Evolutionary conservation across 2,329 filamentous ascomycete species (phyloP).

Genomic region (Claviceps humidiphila): DNA sequence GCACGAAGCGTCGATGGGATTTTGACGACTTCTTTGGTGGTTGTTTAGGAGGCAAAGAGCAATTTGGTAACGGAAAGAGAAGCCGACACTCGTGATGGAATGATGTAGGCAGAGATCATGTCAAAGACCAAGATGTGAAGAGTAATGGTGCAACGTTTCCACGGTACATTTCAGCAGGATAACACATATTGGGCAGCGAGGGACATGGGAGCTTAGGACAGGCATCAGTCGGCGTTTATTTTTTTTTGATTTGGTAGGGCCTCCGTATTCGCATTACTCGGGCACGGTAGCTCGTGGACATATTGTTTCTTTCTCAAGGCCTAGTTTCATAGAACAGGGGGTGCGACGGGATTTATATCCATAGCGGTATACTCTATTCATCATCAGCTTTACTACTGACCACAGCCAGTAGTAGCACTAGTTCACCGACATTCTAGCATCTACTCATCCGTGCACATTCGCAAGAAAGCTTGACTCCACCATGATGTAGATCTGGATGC

Average conservation of each 20-base stretch:
- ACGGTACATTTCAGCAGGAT: conserved; percentile 10
- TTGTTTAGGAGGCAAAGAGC: conserved; percentile 50
- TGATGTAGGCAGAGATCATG: conserved; percentile 6
- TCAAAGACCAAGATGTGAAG: conserved; percentile 5
- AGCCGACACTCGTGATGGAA: conserved; percentile 29
- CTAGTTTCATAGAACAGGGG: background rate
- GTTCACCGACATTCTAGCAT: background rate
- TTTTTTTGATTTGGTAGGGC: conserved; percentile 11
- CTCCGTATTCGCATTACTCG: conserved; percentile 13
- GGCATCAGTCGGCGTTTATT: conserved; percentile 23
- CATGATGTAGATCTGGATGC: conserved; percentile 5
- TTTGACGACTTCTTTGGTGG: conserved; percentile 65
- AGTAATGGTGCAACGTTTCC: conserved; percentile 4
- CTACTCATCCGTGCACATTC: too few relatives aligned
- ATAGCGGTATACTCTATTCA: background rate
- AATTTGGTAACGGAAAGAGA: conserved; percentile 37
- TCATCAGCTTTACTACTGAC: background rate
- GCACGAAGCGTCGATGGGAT: conserved; percentile 60
- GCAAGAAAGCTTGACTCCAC: background rate
- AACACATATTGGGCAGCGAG: conserved; percentile 18
- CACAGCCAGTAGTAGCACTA: background rate
- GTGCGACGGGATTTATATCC: background rate
- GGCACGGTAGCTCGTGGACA: conserved; percentile 2
- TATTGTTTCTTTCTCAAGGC: background rate
- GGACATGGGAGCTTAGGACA: conserved; percentile 22